Evolutionary conservation across 495 filamentous ascomycete genomes (phyloP), one percentile per base, ranked within the genome.

Genomic region (Collariella sp.): DNA sequence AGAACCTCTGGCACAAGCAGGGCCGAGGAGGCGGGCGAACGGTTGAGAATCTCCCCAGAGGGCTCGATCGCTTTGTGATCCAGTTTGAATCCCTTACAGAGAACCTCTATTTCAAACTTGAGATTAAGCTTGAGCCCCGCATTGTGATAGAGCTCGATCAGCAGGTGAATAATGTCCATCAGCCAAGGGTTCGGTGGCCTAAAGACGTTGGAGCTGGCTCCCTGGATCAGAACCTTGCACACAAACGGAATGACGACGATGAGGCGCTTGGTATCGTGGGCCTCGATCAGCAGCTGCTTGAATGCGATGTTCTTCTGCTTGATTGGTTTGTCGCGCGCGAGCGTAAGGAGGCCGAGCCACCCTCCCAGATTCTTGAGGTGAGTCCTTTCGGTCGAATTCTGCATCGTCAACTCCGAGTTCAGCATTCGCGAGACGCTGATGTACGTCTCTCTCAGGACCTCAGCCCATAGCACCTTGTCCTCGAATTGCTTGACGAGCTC

Each of bases 71-170:
- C 79, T 67, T 90, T 94, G 70, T 91, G 83, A 52, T 95, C 87
- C 18, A 96, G 74, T 42, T 84, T 83, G n/a, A 99, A 74, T 24
- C 88, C 89, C 65, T 89, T 93, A 72, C 89, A 97, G 10, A 99
- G 76, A 7, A 97, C 89, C 67, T 99, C 93, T 58, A 99, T 97
- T 66, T 97, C 93, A 59, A 99, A 99, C 62, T 95, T 96, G 33
- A 91, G 81, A 59, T 96, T 95, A 38, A 96, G 77, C 66, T 96
- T 97, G 40, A 97, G 69, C 58, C 95, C 89, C n/a, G 87, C 88
- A 62, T 82, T 84, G 55, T 94, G 83, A 57, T 97, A 97, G 15
- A 99, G 79, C 58, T 97, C 93, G 48, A 93, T 84, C 45, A 99
- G 76, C 13, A 95, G 72, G 38, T 85, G 78, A 49, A 97, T 76